Evolutionary conservation across 225 moss, liverwort and hornwort genomes (phyloP), one percentile per base, ranked within the genome.

Genomic region (Sphagnum tenellum): DNA sequence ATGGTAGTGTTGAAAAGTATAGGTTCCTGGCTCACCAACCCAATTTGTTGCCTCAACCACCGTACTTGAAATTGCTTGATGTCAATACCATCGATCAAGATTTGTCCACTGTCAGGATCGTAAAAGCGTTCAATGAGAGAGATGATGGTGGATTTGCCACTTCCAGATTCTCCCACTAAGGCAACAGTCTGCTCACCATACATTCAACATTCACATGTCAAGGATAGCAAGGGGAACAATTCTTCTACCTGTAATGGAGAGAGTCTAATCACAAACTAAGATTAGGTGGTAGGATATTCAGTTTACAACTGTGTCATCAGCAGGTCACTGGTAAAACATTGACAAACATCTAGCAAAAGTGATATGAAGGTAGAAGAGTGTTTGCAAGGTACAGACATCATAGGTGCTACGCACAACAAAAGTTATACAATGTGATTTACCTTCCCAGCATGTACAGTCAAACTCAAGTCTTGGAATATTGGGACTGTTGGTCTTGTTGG

Each of bases 381-480:
- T 29, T 29, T 29, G 29, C 29, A 29, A 0, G 29, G 29, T 29
- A 29, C 29, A 29, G 29, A 29, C 29, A 0, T 29, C 29, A 29
- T 29, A 29, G 29, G 29, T 29, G 29, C 29, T 29, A 29, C 0
- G 29, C 29, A 29, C 29, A 29, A 29, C 29, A 29, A 29, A 29
- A 29, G 29, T 29, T 29, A 29, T 29, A 29, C 29, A 29, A 29
- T 29, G 62, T 12, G 52, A 74, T 76, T 47, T 3, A 87, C 87
- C 87, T 79, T 80, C 59, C 88, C 88, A 60, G 83, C 75, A 9
- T 54, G 60, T 44, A 90, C 81, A 46, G 62, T 66, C 47, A 90
- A 74, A 62, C 62, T 78, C 49, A 88, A 67, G 74, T 90, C 79
- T 62, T 51, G 66, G 71, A 90, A 88, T 57, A 90, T 83, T 67